Conservation (phyloP, 2,329 filamentous ascomycete species). For the Apiospora rasikravindrae region DNA sequence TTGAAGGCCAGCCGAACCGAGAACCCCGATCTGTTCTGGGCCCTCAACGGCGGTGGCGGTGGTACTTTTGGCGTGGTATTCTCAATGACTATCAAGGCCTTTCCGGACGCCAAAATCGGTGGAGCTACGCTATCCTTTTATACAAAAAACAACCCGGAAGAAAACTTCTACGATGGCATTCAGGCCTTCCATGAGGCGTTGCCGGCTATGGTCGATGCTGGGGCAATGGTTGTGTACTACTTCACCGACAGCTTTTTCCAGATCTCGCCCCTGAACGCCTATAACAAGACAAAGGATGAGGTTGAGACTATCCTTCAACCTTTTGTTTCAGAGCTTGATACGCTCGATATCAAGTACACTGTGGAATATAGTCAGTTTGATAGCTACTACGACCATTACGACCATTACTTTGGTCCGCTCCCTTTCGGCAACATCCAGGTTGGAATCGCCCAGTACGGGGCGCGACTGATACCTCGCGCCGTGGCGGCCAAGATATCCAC, state of each 20-base stretch:
- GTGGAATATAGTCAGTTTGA: constrained; percentile 35
- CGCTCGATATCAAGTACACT: constrained; percentile 31
- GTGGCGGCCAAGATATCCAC: constrained; percentile 38
- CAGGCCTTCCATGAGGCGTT: constrained; percentile 32
- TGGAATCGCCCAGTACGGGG: constrained; percentile 41
- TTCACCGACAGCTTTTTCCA: constrained; percentile 29
- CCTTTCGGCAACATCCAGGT: constrained; percentile 42
- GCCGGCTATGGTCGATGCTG: constrained; percentile 32
- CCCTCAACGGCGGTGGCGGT: constrained; percentile 54
- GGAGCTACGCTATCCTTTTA: constrained; percentile 29
- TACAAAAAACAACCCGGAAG: constrained; percentile 26
- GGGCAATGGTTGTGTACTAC: constrained; percentile 33
- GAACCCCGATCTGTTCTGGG: constrained; percentile 60
- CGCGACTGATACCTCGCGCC: constrained; percentile 41
- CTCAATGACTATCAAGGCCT: constrained; percentile 32
- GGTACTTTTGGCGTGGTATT: constrained; percentile 55
- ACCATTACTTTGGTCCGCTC: constrained; percentile 42
- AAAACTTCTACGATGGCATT: constrained; percentile 29
- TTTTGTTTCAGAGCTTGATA: constrained; percentile 32
- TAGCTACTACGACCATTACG: constrained; percentile 40
- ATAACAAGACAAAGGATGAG: constrained; percentile 35
- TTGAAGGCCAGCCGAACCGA: constrained; percentile 46
- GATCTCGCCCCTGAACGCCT: constrained; percentile 34
- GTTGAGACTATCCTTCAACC: constrained; percentile 35
- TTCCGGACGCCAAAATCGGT: constrained; percentile 30